Evolutionary conservation across 805 yeast genomes (phyloP).

Genomic region (Saccharomycopsis fermentans): DNA sequence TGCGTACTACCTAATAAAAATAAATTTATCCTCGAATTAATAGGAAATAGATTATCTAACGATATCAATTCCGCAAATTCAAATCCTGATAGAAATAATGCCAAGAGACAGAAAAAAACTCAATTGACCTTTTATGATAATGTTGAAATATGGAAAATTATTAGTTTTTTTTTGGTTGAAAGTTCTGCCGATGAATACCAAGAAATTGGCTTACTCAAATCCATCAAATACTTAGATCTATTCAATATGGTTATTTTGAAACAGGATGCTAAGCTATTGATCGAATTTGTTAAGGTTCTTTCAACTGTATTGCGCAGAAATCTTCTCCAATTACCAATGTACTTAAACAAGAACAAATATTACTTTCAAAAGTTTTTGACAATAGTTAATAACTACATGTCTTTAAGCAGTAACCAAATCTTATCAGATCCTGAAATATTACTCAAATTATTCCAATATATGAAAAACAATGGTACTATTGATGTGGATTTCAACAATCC

Average conservation of each 20-base stretch:
- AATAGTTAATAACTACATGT: neutral
- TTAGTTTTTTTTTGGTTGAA: neutral
- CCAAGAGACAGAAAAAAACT: constrained; percentile 1
- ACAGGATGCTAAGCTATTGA: neutral
- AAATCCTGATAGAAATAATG: neutral
- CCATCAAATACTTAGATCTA: constrained; percentile 8
- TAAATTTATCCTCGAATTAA: constrained; percentile 7
- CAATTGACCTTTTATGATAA: constrained; percentile 4
- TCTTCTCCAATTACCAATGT: neutral
- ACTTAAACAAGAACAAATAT: neutral
- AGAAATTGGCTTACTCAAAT: constrained; percentile 2
- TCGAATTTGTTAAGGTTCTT: neutral
- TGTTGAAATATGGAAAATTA: constrained; percentile 4
- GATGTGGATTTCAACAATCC: constrained; percentile 4
- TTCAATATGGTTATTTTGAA: neutral
- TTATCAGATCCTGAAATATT: neutral
- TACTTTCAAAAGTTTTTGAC: neutral
- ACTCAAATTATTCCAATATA: constrained; percentile 2
- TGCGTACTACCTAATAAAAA: constrained; percentile 11
- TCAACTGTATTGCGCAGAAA: neutral
- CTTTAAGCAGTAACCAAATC: neutral
- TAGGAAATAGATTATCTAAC: constrained; percentile 4
- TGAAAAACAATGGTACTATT: constrained; percentile 1
- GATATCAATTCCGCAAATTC: neutral
- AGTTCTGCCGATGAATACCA: neutral